Evolutionary conservation across 768 basidiomycete genomes (phyloP).

Genomic region (Boletus vinaceobasis): DNA sequence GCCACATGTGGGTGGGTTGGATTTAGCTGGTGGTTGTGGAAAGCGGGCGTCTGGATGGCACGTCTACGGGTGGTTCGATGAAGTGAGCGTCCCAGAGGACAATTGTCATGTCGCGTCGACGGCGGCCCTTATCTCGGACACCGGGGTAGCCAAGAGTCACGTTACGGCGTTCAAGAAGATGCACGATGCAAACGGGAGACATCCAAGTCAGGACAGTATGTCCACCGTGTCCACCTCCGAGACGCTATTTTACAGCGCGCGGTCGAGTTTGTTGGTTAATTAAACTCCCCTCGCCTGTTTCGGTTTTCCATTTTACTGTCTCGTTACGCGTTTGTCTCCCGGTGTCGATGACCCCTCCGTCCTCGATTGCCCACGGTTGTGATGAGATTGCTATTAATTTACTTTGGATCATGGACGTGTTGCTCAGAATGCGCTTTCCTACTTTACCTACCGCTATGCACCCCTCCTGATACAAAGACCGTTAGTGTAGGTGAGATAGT

Average conservation of each 20-base stretch:
- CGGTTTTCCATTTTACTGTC: background rate
- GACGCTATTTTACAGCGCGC: constrained; percentile 30
- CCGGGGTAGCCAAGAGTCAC: constrained; percentile 10
- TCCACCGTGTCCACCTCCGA: constrained; percentile 21
- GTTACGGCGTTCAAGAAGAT: constrained; percentile 8
- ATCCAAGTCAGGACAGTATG: constrained; percentile 28
- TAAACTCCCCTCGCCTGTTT: background rate
- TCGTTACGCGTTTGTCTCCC: background rate
- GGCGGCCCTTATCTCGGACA: background rate
- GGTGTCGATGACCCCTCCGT: background rate
- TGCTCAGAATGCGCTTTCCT: background rate
- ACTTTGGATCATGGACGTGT: background rate
- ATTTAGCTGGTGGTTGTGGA: constrained; percentile 28
- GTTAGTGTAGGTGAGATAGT: background rate
- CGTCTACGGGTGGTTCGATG: constrained; percentile 30
- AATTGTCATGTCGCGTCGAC: background rate
- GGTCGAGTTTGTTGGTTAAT: constrained; percentile 21
- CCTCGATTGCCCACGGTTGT: background rate
- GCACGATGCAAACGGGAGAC: constrained; percentile 3
- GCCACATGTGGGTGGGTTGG: constrained; percentile 28
- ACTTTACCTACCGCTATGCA: constrained; percentile 5
- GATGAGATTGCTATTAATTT: background rate
- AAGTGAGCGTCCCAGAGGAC: constrained; percentile 5
- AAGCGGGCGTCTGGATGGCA: constrained; percentile 35
- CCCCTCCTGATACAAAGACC: background rate